Evolutionary conservation across 139 green algal species (phyloP), one percentile per base, ranked within the genome.

Genomic region (Coccomyxa sp.): DNA sequence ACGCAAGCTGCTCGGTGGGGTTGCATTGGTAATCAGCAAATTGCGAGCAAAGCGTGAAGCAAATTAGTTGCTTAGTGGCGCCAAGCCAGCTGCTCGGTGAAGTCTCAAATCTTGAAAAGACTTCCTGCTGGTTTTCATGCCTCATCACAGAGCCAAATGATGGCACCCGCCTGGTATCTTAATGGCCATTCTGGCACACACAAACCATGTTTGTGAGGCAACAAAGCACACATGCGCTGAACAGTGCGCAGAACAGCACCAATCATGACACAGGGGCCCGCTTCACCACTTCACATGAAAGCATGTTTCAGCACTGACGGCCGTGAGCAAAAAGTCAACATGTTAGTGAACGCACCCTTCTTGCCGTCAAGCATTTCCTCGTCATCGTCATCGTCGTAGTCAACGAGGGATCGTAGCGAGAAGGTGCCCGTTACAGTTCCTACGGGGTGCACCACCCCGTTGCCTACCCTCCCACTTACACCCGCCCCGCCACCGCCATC

Each of bases 381-480:
- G 71, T 77, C 71, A 15, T 77, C 71, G 71, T 77, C 71, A 1
- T 77, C 71, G 71, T 32, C 71, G 71, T 77, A 77, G 14, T 77
- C 71, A 18, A 77, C 71, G 14, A 77, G 71, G 27, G 71, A 38
- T 1, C 71, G 21, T 15, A 38, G 71, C 71, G 71, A 38, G 27
- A 38, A 31, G 71, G 14, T n/a, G 23, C 71, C 27, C 23, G n/a
- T 31, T 15, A 38, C 71, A 12, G 17, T 10, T 16, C 71, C 71
- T 15, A n/a, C 1, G 23, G 25, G 27, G 25, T 18, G 71, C 71
- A n/a, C 71, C 71, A 77, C 71, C 23, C 71, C 71, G 71, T 77
- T 77, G 71, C 71, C 71, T n/a, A 77, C 77, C 31, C n/a, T 71
- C 18, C 63, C 18, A 25, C 63, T 71, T 9, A 71, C 38, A 51